Percentiles rank a stretch among this genome's conserved stretches.
Evolutionary conservation across 768 basidiomycete genomes (phyloP).

Genomic region (Steccherinum ochraceum): DNA sequence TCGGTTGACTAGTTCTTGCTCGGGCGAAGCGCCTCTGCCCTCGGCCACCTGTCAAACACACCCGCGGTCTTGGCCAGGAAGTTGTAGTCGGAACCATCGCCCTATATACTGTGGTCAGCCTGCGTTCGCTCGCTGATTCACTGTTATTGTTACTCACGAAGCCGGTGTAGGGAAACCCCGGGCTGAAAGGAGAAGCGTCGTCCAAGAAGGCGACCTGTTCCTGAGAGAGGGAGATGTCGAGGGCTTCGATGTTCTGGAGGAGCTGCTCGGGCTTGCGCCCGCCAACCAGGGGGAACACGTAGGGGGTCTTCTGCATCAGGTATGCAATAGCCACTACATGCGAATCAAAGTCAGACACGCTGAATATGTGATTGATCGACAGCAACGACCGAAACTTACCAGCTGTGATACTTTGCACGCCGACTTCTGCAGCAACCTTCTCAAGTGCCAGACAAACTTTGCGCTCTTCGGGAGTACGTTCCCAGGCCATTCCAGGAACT

Average conservation of each 20-base stretch:
- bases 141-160: slow-evolving; percentile 22
- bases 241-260: slow-evolving; percentile 41
- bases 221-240: slow-evolving; percentile 37
- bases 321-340: slow-evolving; percentile 49
- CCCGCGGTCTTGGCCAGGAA: slow-evolving; percentile 10
- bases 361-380: too few species aligned
- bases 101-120: slow-evolving; percentile 12
- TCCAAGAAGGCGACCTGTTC: slow-evolving; percentile 44
- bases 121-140: background rate
- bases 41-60: slow-evolving; percentile 17
- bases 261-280: slow-evolving; percentile 49
- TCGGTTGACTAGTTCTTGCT: too few species aligned
- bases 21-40: slow-evolving; percentile 9
- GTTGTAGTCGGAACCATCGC: slow-evolving; percentile 19
- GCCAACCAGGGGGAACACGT: slow-evolving; percentile 46
- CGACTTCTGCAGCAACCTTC: slow-evolving; percentile 42
- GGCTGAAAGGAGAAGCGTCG: slow-evolving; percentile 33
- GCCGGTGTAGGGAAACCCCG: slow-evolving; percentile 36
- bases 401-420: slow-evolving; percentile 18
- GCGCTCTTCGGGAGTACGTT: slow-evolving; percentile 36
- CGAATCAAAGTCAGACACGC: too few species aligned
- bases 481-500: slow-evolving; percentile 38
- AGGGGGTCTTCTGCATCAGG: slow-evolving; percentile 46
- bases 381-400: too few species aligned
- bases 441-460: slow-evolving; percentile 38